Conservation (phyloP, 768 basidiomycete species). For the Lentinula boryana region DNA sequence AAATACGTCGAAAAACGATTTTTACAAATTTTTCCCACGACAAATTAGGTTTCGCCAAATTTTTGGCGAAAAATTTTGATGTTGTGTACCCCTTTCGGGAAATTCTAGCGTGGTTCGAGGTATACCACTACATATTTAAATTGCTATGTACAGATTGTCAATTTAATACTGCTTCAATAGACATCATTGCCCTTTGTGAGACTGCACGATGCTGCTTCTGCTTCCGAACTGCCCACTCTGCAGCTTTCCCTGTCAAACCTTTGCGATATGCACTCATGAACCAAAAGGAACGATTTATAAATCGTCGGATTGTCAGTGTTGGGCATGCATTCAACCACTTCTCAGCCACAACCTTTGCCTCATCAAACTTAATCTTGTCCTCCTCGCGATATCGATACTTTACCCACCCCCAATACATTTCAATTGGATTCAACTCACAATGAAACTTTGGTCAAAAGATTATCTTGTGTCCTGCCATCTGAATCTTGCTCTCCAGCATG, state of each 20-base stretch:
- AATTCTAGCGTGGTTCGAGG: too few species aligned
- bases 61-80: background rate
- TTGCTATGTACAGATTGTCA: background rate
- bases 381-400: slow-evolving; percentile 15
- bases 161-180: too few species aligned
- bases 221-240: too few species aligned
- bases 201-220: too few species aligned
- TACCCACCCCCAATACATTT: slow-evolving; percentile 35
- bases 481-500: slow-evolving; percentile 25
- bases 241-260: slow-evolving; percentile 7
- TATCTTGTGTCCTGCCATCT: slow-evolving; percentile 25
- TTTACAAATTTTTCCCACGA: background rate
- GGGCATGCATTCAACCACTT: too few species aligned
- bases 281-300: too few species aligned
- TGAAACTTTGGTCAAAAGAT: slow-evolving; percentile 32
- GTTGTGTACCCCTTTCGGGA: too few species aligned
- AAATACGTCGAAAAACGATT: background rate
- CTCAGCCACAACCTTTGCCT: too few species aligned
- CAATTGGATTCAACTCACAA: slow-evolving; percentile 27
- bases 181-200: too few species aligned
- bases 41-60: background rate
- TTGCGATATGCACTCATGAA: slow-evolving; percentile 1
- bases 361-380: too few species aligned
- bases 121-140: too few species aligned
- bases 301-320: too few species aligned